Conservation (phyloP, 192 early-diverging fungal genomes). For the Podila verticillata region DNA sequence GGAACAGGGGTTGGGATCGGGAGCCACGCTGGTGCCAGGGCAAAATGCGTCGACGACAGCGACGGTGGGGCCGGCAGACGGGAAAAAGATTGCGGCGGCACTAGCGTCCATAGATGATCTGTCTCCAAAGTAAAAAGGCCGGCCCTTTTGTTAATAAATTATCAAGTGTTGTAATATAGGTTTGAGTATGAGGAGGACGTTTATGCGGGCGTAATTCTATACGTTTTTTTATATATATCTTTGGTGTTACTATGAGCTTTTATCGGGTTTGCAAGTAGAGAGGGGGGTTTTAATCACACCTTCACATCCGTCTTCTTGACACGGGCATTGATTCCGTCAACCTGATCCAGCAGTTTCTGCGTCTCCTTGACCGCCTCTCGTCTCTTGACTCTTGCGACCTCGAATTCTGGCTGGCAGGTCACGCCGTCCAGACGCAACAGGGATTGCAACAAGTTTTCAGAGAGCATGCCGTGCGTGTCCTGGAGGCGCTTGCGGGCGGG, state of each 20-base stretch:
- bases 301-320: conserved; percentile 63
- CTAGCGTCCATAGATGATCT: not conserved
- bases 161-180: too few species aligned
- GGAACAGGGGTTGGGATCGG: not conserved
- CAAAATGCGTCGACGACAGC: not conserved
- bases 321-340: conserved; percentile 74
- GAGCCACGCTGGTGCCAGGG: not conserved
- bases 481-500: conserved; percentile 68
- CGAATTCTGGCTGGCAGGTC: conserved; percentile 71
- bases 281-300: not conserved
- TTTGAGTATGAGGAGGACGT: too few species aligned
- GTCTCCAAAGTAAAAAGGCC: not conserved
- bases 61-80: conserved; percentile 8
- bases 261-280: too few species aligned
- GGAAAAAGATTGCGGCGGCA: conserved; percentile 13
- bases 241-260: too few species aligned
- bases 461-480: conserved; percentile 70
- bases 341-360: conserved; percentile 79
- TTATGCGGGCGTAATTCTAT: too few species aligned
- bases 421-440: conserved; percentile 82
- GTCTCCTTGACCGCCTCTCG: conserved; percentile 75
- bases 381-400: conserved; percentile 75
- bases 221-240: too few species aligned
- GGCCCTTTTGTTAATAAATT: too few species aligned
- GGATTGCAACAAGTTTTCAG: conserved; percentile 82